These are phyloP conservation scores for Saccharomyces mikatae DNA, from an alignment of 805 yeast genomes.

Conservation along the genomic window DNA sequence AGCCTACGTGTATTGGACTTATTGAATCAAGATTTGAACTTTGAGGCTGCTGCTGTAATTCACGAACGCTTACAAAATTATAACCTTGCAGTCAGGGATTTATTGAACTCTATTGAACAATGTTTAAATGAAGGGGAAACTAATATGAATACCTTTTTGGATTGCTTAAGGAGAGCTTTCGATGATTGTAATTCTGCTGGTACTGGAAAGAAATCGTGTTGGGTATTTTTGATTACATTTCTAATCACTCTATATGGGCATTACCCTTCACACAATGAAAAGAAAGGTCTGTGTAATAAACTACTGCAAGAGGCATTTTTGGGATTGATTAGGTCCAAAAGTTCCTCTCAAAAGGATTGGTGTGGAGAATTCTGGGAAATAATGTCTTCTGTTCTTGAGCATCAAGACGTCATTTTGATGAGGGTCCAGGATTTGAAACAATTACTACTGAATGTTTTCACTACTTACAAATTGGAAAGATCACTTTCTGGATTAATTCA, in stretches of 20 bases:
- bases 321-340: constrained; percentile 14
- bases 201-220: constrained; percentile 9
- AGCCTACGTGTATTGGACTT: constrained; percentile 8
- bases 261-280: background rate
- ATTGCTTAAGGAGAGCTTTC: constrained; percentile 11
- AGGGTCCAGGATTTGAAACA: constrained; percentile 52
- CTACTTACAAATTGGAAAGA: constrained; percentile 58
- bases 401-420: constrained; percentile 40
- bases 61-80: constrained; percentile 12
- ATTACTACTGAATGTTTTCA: constrained; percentile 53
- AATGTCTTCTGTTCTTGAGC: constrained; percentile 45
- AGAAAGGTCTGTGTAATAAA: constrained; percentile 9
- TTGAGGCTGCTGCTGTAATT: constrained; percentile 16
- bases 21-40: constrained; percentile 5
- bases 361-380: constrained; percentile 44
- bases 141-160: constrained; percentile 1
- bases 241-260: constrained; percentile 13
- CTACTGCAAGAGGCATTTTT: constrained; percentile 17
- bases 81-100: constrained; percentile 12
- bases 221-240: constrained; percentile 20
- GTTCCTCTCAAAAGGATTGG: constrained; percentile 8
- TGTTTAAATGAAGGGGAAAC: constrained; percentile 9
- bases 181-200: constrained; percentile 6
- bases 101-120: constrained; percentile 10
- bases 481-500: constrained; percentile 45